These are phyloP conservation scores for Lentinula aciculospora DNA, from an alignment of 768 basidiomycete species.

Conservation along the genomic window DNA sequence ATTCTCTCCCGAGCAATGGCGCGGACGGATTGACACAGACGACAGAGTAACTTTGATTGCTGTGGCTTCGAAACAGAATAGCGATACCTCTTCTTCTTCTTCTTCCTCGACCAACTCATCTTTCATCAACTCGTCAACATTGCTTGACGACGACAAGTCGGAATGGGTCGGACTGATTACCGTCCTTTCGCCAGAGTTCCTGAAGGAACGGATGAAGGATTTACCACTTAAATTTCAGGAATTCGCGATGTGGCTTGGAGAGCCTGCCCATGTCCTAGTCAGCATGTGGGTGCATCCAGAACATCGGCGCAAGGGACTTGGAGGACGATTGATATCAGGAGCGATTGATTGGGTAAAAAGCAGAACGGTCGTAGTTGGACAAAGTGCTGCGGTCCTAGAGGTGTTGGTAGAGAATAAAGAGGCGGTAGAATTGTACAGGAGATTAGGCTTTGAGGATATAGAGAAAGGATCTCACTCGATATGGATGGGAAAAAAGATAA, in stretches of 20 bases:
- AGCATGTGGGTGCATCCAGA: conserved; percentile 21
- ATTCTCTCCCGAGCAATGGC: conserved; percentile 20
- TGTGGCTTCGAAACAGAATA: not conserved
- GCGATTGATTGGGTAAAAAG: not conserved
- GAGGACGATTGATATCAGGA: not conserved
- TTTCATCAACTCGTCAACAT: not conserved
- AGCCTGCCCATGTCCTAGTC: conserved; percentile 9
- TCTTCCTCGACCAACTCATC: not conserved
- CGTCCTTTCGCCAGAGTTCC: conserved; percentile 14
- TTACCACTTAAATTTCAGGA: not conserved
- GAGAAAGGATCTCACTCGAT: not conserved
- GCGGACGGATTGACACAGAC: conserved; percentile 15
- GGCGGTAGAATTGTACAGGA: not conserved
- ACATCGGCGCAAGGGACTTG: conserved; percentile 16
- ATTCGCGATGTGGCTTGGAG: conserved; percentile 1
- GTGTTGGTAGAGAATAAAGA: not conserved
- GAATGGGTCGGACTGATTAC: conserved; percentile 16
- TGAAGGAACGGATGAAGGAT: not conserved
- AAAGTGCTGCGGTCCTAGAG: not conserved
- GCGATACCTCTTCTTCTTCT: not conserved
- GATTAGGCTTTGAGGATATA: not conserved
- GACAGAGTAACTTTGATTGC: conserved; percentile 19
- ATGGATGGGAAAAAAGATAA: not conserved
- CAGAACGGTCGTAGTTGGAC: too few relatives aligned
- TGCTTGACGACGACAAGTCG: not conserved